A percentile compares a stretch with the other conserved stretches of the same genome.
Evolutionary conservation across 306 rosid species (phyloP).

Genomic region (Sicyos edulis): DNA sequence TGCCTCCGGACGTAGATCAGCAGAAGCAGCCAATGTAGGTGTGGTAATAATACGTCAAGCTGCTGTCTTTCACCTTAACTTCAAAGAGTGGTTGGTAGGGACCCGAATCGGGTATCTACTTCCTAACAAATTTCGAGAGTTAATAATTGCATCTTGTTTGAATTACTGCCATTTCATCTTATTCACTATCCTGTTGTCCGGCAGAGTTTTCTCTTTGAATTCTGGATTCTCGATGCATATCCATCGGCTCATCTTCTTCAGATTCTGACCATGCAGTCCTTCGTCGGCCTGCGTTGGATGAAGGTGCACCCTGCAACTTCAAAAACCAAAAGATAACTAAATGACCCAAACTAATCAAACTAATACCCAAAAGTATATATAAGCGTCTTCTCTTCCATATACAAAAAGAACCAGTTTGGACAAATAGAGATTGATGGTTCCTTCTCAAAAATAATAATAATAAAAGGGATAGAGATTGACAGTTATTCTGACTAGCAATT

Average conservation of each 20-base stretch:
- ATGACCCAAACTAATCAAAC: neutral
- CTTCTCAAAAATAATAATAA: no score
- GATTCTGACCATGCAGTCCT: slow-evolving; percentile 84
- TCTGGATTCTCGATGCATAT: slow-evolving; percentile 42
- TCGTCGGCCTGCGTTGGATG: slow-evolving; percentile 48
- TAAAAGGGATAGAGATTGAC: neutral
- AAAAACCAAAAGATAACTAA: neutral
- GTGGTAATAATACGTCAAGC: neutral
- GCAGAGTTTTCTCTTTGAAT: slow-evolving; percentile 49
- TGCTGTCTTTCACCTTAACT: neutral
- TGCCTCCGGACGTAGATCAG: neutral
- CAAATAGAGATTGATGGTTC: neutral
- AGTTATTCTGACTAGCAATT: neutral
- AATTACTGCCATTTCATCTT: slow-evolving; percentile 29
- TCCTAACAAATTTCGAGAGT: slow-evolving; percentile 22
- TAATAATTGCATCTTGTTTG: slow-evolving; percentile 19
- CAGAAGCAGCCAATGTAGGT: neutral
- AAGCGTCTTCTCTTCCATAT: neutral
- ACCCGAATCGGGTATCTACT: neutral
- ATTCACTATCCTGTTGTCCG: slow-evolving; percentile 54
- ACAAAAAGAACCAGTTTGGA: neutral
- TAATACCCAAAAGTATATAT: neutral
- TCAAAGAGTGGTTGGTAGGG: neutral
- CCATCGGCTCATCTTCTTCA: slow-evolving; percentile 68
- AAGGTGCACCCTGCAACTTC: slow-evolving; percentile 45